Percentiles rank a stretch among this genome's conserved stretches.
Evolutionary conservation across 495 filamentous ascomycete genomes (phyloP).

Genomic region (Talaromyces stipitatus): DNA sequence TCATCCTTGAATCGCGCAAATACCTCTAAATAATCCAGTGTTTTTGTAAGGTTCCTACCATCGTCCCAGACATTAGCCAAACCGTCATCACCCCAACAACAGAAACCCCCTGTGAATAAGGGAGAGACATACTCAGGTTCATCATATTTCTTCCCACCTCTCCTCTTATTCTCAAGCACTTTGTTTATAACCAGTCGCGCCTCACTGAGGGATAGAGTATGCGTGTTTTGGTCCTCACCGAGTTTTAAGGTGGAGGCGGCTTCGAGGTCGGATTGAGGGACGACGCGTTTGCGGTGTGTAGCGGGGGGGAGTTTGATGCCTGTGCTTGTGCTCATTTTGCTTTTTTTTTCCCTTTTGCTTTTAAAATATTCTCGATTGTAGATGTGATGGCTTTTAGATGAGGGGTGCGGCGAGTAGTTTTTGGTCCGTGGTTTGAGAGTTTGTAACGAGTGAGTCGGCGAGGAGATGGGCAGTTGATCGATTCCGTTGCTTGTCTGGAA

Average conservation of each 20-base stretch:
- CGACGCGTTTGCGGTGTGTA: constrained; percentile 64
- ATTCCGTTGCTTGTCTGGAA: no score
- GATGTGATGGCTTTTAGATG: neutral
- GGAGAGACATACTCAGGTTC: constrained; percentile 36
- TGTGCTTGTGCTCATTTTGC: neutral
- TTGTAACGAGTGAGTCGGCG: no score
- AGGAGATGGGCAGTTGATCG: no score
- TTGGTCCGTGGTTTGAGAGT: no score
- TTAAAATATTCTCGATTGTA: neutral
- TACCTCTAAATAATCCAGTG: constrained; percentile 80
- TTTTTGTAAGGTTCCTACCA: constrained; percentile 64
- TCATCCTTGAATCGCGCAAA: constrained; percentile 93
- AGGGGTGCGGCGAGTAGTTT: neutral
- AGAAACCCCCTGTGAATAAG: neutral
- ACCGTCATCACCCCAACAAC: neutral
- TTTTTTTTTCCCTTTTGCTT: neutral
- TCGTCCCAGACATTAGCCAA: neutral
- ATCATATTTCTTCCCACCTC: constrained; percentile 39
- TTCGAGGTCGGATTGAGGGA: constrained; percentile 79
- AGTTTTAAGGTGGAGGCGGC: constrained; percentile 72
- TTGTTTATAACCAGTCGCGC: constrained; percentile 87
- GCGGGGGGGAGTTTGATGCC: constrained; percentile 33
- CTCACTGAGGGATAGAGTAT: constrained; percentile 81
- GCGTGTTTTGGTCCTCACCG: constrained; percentile 85
- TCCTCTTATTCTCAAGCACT: constrained; percentile 57